Evolutionary conservation across 2,329 filamentous ascomycete species (phyloP).

Genomic region (Sporothrix euskadiensis): DNA sequence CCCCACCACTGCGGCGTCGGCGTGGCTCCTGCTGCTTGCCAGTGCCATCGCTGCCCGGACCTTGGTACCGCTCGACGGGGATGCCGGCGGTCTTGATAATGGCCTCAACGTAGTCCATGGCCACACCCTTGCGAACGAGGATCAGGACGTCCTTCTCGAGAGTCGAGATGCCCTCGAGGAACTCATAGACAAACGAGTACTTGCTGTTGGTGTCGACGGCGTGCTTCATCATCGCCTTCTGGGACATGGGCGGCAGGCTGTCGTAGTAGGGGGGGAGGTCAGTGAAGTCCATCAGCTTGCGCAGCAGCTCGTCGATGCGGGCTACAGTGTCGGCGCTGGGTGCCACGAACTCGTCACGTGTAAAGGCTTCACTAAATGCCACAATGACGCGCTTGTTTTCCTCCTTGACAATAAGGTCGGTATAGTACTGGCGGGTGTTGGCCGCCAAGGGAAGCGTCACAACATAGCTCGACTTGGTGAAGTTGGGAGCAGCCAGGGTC

Average conservation of each 20-base stretch:
- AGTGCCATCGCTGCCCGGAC: slow-evolving; percentile 9
- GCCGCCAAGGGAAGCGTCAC: slow-evolving; percentile 60
- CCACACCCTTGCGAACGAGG: slow-evolving; percentile 51
- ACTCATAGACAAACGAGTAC: slow-evolving; percentile 59
- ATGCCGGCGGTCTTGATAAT: slow-evolving; percentile 48
- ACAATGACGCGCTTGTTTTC: slow-evolving; percentile 48
- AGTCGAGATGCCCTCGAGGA: slow-evolving; percentile 50
- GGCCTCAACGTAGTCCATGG: slow-evolving; percentile 55
- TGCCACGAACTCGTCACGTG: slow-evolving; percentile 41
- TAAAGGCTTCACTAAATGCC: slow-evolving; percentile 49
- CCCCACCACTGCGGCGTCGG: slow-evolving; percentile 13
- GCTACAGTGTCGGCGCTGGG: slow-evolving; percentile 46
- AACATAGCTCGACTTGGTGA: slow-evolving; percentile 45
- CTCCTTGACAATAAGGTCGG: slow-evolving; percentile 49
- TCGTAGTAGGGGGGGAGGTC: slow-evolving; percentile 57
- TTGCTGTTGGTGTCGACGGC: slow-evolving; percentile 60
- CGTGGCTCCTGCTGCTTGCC: background rate
- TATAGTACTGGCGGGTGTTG: slow-evolving; percentile 54
- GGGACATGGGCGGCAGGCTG: slow-evolving; percentile 47
- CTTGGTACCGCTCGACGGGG: slow-evolving; percentile 38
- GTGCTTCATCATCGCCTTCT: slow-evolving; percentile 52
- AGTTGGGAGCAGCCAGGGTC: slow-evolving; percentile 11
- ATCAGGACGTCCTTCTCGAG: slow-evolving; percentile 54
- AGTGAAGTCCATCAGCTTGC: slow-evolving; percentile 54
- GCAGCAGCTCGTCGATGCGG: slow-evolving; percentile 55